phyloP scores from a whole-genome alignment of 768 basidiomycete genomes.

The Serendipita sp. region DNA sequence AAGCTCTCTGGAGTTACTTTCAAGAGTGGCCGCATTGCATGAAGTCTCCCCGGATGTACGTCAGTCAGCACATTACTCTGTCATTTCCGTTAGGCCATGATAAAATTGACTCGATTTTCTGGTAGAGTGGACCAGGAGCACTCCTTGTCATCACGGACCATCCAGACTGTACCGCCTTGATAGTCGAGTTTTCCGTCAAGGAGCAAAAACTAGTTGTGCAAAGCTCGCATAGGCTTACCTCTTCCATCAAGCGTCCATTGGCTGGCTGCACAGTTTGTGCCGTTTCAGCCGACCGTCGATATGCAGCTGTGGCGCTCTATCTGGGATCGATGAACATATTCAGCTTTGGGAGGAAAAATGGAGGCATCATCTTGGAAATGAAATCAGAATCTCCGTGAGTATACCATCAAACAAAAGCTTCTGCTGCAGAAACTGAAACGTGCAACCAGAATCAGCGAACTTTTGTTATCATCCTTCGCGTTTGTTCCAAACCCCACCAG shows the following conservation, averaged over 20 bases:
- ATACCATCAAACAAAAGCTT: neutral
- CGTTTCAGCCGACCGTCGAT: neutral
- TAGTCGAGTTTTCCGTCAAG: neutral
- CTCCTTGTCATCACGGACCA: neutral
- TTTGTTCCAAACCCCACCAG: neutral
- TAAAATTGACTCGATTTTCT: neutral
- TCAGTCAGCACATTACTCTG: neutral
- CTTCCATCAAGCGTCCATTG: neutral
- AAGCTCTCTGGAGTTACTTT: neutral
- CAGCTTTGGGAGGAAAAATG: neutral
- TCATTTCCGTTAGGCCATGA: neutral
- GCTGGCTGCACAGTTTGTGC: neutral
- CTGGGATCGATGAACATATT: neutral
- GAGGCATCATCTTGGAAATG: neutral
- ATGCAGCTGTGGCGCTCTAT: neutral
- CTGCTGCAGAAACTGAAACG: neutral
- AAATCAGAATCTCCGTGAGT: neutral
- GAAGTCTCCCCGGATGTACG: neutral
- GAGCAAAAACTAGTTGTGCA: neutral
- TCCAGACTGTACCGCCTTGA: neutral
- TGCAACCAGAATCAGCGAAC: neutral
- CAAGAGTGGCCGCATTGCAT: neutral
- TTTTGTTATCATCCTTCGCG: neutral
- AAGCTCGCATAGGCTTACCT: neutral
- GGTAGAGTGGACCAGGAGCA: neutral